Percentiles rank a stretch among this genome's conserved stretches.
phyloP scores from a whole-genome alignment of 768 basidiomycete genomes.

The Pholiota conissans region DNA sequence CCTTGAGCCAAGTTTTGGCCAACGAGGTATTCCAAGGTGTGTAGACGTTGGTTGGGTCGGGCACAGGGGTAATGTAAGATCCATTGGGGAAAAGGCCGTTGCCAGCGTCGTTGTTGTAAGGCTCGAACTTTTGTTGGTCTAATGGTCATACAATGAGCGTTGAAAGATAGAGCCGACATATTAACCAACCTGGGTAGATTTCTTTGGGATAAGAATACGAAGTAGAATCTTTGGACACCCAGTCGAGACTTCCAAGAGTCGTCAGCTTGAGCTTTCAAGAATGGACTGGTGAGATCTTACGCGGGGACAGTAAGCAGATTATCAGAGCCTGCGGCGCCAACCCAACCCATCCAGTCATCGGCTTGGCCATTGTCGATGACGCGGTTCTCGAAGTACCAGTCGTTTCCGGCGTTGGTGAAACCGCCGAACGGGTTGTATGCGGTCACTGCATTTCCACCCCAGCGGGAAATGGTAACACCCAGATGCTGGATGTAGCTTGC shows the following conservation, averaged over 20 bases:
- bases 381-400: constrained; percentile 60
- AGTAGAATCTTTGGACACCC: constrained; percentile 53
- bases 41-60: constrained; percentile 40
- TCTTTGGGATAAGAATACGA: constrained; percentile 52
- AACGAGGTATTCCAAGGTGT: constrained; percentile 47
- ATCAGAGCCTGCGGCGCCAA: constrained; percentile 41
- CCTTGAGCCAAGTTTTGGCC: constrained; percentile 44
- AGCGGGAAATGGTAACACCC: constrained; percentile 50
- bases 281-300: constrained; percentile 29
- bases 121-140: constrained; percentile 47
- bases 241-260: constrained; percentile 43
- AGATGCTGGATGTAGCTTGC: constrained; percentile 46
- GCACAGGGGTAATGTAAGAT: constrained; percentile 38
- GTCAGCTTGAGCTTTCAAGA: neutral
- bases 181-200: constrained; percentile 40
- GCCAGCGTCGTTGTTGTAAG: constrained; percentile 49
- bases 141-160: neutral
- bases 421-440: constrained; percentile 52
- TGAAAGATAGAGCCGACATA: neutral
- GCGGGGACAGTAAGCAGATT: constrained; percentile 49
- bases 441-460: constrained; percentile 57
- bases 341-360: constrained; percentile 52
- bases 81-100: constrained; percentile 51
- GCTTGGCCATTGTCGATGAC: constrained; percentile 37
- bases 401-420: constrained; percentile 53